phyloP scores from a whole-genome alignment of 139 green algal species.

The Volvox africanus region DNA sequence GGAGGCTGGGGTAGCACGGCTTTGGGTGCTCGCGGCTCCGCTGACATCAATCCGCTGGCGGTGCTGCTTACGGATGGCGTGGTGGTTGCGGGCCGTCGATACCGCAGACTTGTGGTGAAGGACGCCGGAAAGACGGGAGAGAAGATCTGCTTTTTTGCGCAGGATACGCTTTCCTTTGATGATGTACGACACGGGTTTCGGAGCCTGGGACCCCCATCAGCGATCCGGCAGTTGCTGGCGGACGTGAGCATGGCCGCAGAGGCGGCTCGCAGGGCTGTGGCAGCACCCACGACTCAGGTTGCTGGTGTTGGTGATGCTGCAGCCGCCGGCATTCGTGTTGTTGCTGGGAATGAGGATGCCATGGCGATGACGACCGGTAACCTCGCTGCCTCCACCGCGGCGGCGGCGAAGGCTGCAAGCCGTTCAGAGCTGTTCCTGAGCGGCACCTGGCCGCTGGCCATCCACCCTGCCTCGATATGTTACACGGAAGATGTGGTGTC shows the following conservation, averaged over 20 bases:
- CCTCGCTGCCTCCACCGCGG: neutral
- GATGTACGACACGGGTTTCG: conserved; percentile 22
- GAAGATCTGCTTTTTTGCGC: conserved; percentile 27
- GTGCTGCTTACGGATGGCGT: neutral
- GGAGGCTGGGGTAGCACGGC: neutral
- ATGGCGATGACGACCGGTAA: neutral
- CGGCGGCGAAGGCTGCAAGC: conserved; percentile 17
- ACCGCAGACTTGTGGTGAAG: conserved; percentile 18
- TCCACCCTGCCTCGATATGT: neutral
- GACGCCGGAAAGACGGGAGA: conserved; percentile 14
- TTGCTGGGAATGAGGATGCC: neutral
- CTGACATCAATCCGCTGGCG: neutral
- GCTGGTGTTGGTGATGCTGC: neutral
- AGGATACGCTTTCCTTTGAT: neutral
- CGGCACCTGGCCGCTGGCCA: conserved; percentile 1
- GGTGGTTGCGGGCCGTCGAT: conserved; percentile 13
- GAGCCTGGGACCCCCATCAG: conserved; percentile 28
- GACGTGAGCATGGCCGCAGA: neutral
- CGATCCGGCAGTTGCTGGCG: conserved; percentile 8
- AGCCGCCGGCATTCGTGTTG: neutral
- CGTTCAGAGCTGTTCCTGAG: conserved; percentile 18
- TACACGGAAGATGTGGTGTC: neutral
- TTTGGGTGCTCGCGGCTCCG: neutral
- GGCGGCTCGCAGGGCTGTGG: neutral
- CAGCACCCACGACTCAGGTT: too few species aligned